phyloP scores from a whole-genome alignment of 2,329 filamentous ascomycete species.

The Sporothrix dimorphospora region DNA sequence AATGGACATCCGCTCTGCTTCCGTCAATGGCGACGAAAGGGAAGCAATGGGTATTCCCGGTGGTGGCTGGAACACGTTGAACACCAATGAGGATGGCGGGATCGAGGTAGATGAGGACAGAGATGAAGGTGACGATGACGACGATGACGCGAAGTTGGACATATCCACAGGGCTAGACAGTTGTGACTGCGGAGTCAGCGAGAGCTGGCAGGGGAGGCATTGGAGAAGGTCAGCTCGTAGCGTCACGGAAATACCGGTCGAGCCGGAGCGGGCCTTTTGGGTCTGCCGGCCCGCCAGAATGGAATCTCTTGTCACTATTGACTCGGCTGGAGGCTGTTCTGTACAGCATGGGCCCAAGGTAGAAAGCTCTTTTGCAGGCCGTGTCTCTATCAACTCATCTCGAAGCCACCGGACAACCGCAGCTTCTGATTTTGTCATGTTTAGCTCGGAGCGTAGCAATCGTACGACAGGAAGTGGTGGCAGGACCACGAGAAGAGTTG shows the following conservation, averaged over 20 bases:
- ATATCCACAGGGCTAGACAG: not conserved
- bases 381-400: slow-evolving; percentile 14
- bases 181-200: slow-evolving; percentile 41
- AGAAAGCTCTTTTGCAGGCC: not conserved
- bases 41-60: slow-evolving; percentile 46
- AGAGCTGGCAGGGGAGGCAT: slow-evolving; percentile 48
- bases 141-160: not conserved
- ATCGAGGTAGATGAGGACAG: not conserved
- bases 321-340: not conserved
- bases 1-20: slow-evolving; percentile 43
- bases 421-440: slow-evolving; percentile 50
- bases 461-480: slow-evolving; percentile 48
- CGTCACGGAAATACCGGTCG: not conserved
- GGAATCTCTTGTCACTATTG: not conserved
- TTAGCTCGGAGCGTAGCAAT: slow-evolving; percentile 53
- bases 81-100: slow-evolving; percentile 34
- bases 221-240: slow-evolving; percentile 35
- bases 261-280: not conserved
- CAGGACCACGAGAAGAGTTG: slow-evolving; percentile 48
- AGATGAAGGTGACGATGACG: not conserved
- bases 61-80: slow-evolving; percentile 48
- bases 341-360: not conserved
- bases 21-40: slow-evolving; percentile 42
- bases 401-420: slow-evolving; percentile 51
- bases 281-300: not conserved